phyloP scores from a whole-genome alignment of 2,329 filamentous ascomycete genomes.

The Akanthomyces muscarius region DNA sequence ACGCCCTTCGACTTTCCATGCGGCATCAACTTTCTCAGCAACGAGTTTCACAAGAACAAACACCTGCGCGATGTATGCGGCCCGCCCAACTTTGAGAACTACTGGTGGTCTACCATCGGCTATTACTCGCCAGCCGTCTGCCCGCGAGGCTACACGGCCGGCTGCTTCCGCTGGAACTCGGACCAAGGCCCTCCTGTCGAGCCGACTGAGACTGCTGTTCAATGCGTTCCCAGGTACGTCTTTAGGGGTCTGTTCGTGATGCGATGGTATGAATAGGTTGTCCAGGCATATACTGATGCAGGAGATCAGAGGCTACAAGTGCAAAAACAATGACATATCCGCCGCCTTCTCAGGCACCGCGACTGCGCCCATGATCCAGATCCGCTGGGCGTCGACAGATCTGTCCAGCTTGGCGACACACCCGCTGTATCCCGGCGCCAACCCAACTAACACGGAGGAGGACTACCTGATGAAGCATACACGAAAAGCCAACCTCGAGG shows the following conservation, averaged over 20 bases:
- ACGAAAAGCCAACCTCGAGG: not conserved
- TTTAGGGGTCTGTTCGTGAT: not conserved
- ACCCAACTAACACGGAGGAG: constrained; percentile 13
- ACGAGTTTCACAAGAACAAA: constrained; percentile 9
- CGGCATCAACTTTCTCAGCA: constrained; percentile 12
- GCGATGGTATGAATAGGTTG: too few species aligned
- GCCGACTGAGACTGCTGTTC: constrained; percentile 15
- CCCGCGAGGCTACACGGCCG: constrained; percentile 14
- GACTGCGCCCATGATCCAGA: constrained; percentile 17
- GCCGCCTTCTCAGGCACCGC: constrained; percentile 7
- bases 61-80: constrained; percentile 13
- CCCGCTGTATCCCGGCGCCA: constrained; percentile 15
- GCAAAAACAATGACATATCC: constrained; percentile 9
- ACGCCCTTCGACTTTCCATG: constrained; percentile 17
- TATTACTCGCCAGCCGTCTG: constrained; percentile 16
- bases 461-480: not conserved
- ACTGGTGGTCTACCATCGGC: constrained; percentile 17
- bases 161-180: constrained; percentile 16
- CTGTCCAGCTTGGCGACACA: constrained; percentile 13
- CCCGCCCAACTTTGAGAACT: constrained; percentile 11
- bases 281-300: not conserved
- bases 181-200: constrained; percentile 16
- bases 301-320: constrained; percentile 12
- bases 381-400: constrained; percentile 17
- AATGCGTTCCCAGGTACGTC: constrained; percentile 17